These are phyloP conservation scores for Hymenoscyphus occultus DNA, from an alignment of 2,329 filamentous ascomycete genomes.

Conservation along the genomic window DNA sequence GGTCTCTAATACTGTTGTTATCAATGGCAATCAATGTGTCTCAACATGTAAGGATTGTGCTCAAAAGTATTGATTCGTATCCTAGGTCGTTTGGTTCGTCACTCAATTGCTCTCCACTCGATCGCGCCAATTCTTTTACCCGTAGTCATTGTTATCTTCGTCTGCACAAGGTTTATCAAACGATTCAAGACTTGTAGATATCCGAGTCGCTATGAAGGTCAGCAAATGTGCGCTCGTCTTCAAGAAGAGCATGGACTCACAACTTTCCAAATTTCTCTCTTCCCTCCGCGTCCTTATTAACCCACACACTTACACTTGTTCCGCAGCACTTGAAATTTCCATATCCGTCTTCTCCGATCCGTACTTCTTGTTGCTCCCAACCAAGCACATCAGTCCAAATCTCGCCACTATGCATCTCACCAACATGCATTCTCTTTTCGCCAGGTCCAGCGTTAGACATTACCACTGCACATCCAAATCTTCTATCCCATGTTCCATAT, in stretches of 20 bases:
- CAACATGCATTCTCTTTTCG: conserved; percentile 61
- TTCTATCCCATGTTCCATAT: conserved; percentile 48
- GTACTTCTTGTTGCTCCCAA: conserved; percentile 52
- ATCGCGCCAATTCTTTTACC: neutral
- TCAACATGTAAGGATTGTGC: no score
- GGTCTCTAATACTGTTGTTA: no score
- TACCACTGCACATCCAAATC: conserved; percentile 53
- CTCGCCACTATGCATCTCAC: conserved; percentile 55
- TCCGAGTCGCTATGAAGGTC: conserved; percentile 27
- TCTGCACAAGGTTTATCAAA: neutral
- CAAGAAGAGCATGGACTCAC: conserved; percentile 18
- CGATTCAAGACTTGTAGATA: conserved; percentile 29
- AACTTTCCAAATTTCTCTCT: conserved; percentile 45
- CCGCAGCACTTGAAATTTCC: conserved; percentile 54
- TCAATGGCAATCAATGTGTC: no score
- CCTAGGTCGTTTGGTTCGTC: neutral
- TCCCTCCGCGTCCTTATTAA: conserved; percentile 52
- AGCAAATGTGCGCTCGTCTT: conserved; percentile 8
- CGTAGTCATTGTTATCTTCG: neutral
- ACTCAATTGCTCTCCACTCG: neutral
- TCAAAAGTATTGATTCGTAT: no score
- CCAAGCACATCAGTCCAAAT: conserved; percentile 61
- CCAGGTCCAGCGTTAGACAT: conserved; percentile 51
- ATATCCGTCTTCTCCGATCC: conserved; percentile 57
- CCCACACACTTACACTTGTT: conserved; percentile 60